A percentile compares a stretch with the other conserved stretches of the same genome.
These are phyloP conservation scores for Oryza meyeriana DNA, from an alignment of 176 grass and related monocot species.

Conservation along the genomic window DNA sequence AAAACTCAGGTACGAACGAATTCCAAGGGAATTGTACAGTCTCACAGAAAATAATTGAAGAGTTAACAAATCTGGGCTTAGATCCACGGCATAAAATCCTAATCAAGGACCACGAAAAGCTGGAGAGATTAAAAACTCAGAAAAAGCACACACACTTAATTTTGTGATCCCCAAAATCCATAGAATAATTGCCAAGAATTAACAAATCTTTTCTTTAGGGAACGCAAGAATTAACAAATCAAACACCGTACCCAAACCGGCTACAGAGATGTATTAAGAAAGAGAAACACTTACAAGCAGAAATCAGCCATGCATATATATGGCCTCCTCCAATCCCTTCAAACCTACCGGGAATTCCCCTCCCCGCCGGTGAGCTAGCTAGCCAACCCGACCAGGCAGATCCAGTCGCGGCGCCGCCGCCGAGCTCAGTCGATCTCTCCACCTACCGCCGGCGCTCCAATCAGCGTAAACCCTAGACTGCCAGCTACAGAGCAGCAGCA, in stretches of 20 bases:
- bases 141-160: neutral
- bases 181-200: neutral
- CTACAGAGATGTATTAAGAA: neutral
- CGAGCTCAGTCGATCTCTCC: neutral
- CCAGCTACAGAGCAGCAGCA: constrained; percentile 27
- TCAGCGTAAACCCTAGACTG: constrained; percentile 46
- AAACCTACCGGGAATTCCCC: constrained; percentile 8
- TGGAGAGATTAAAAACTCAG: neutral
- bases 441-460: neutral
- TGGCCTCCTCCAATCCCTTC: neutral
- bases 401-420: constrained; percentile 28
- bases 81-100: constrained; percentile 32
- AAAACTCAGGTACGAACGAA: neutral
- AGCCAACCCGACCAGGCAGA: constrained; percentile 20
- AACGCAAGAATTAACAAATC: constrained; percentile 25
- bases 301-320: constrained; percentile 4
- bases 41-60: neutral
- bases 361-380: neutral
- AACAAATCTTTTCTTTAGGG: no score
- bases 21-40: neutral
- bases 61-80: constrained; percentile 25
- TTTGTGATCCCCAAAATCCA: constrained; percentile 28
- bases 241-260: constrained; percentile 2
- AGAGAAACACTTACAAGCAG: constrained; percentile 34
- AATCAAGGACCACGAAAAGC: constrained; percentile 33